Conservation (phyloP, 2,329 filamentous ascomycete species). For the Tolypocladium album region DNA sequence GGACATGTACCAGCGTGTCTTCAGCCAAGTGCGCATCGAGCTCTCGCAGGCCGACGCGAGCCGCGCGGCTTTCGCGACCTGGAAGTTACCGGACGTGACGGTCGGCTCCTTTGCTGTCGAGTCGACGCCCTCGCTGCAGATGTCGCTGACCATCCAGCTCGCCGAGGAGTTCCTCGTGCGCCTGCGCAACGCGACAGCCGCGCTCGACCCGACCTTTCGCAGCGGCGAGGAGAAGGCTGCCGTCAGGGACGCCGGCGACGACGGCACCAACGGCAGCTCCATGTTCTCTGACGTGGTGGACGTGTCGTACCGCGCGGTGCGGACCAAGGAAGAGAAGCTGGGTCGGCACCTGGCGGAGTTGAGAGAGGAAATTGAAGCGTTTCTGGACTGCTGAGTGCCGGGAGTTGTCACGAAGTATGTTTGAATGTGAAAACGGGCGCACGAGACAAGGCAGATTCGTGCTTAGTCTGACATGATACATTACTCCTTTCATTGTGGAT, state of each 20-base stretch:
- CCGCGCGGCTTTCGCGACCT: conserved; percentile 19
- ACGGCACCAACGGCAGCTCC: conserved; percentile 11
- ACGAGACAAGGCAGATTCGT: neutral
- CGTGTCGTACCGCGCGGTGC: conserved; percentile 18
- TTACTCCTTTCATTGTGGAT: neutral
- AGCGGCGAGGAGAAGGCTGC: conserved; percentile 3
- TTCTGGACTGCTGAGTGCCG: conserved; percentile 12
- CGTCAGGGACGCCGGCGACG: neutral
- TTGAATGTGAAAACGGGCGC: neutral
- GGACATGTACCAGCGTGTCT: conserved; percentile 29
- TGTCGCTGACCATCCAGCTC: conserved; percentile 30
- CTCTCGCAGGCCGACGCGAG: conserved; percentile 15
- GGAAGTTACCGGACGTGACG: conserved; percentile 29
- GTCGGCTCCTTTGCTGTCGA: conserved; percentile 29
- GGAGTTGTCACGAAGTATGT: neutral
- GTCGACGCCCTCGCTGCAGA: conserved; percentile 27
- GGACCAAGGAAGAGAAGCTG: conserved; percentile 22
- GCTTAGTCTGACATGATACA: neutral
- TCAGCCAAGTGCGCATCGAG: conserved; percentile 23
- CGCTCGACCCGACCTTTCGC: conserved; percentile 13
- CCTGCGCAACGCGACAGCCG: conserved; percentile 19
- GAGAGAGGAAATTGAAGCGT: conserved; percentile 20
- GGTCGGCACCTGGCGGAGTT: conserved; percentile 20
- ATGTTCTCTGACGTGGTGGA: conserved; percentile 22
- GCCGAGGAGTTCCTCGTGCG: conserved; percentile 27